phyloP scores from a whole-genome alignment of 495 filamentous ascomycete species.

The Penicillium ochrochloron region DNA sequence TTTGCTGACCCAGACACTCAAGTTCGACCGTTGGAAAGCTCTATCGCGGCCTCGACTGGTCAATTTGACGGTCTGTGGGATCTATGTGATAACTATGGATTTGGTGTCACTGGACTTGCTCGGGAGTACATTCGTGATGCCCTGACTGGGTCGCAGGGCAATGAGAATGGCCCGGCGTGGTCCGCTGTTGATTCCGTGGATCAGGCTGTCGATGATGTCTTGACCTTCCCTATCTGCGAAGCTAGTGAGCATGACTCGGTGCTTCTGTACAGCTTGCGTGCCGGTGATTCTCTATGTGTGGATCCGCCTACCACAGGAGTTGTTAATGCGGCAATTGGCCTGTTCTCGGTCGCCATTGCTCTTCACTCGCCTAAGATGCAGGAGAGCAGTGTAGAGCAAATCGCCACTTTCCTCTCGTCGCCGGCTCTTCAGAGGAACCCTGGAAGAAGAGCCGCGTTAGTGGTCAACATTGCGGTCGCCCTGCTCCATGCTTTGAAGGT shows the following conservation, averaged over 20 bases:
- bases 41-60: conserved; percentile 88
- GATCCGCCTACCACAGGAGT: conserved; percentile 91
- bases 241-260: conserved; percentile 91
- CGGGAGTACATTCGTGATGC: conserved; percentile 73
- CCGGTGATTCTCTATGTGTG: conserved; percentile 57
- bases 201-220: conserved; percentile 68
- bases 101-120: conserved; percentile 86
- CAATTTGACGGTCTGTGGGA: conserved; percentile 96
- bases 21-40: conserved; percentile 82
- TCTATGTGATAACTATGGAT: conserved; percentile 89
- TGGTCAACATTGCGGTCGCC: conserved; percentile 85
- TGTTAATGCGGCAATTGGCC: conserved; percentile 87
- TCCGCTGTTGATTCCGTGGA: conserved; percentile 67
- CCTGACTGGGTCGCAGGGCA: conserved; percentile 71
- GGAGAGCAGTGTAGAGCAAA: conserved; percentile 91
- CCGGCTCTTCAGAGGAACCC: conserved; percentile 81
- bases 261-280: conserved; percentile 66
- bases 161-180: conserved; percentile 59
- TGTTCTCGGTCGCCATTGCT: conserved; percentile 90
- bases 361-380: conserved; percentile 88
- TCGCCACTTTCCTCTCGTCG: conserved; percentile 83
- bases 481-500: conserved; percentile 81
- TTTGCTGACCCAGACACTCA: conserved; percentile 93
- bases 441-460: conserved; percentile 85
- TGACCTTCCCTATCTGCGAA: conserved; percentile 75